Evolutionary conservation across 2,329 filamentous ascomycete genomes (phyloP).

Genomic region (Nigrospora osmanthi): DNA sequence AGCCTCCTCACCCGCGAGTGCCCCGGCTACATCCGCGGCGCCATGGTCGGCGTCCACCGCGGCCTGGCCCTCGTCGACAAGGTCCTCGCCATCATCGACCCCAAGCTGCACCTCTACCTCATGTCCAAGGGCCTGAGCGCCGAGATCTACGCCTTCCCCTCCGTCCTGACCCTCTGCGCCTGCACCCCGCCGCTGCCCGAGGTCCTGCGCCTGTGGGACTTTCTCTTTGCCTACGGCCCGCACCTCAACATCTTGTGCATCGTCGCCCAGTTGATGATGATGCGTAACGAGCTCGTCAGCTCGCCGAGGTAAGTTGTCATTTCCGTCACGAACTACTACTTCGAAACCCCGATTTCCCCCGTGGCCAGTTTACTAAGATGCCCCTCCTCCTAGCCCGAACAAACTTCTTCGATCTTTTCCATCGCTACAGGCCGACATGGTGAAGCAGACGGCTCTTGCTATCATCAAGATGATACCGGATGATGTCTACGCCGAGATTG

Average conservation of each 20-base stretch:
- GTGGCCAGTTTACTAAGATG: not conserved
- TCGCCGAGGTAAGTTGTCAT: slow-evolving; percentile 62
- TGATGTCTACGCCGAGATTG: slow-evolving; percentile 83
- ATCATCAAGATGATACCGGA: slow-evolving; percentile 87
- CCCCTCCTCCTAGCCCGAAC: slow-evolving; percentile 62
- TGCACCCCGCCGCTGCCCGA: slow-evolving; percentile 93
- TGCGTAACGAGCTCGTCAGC: slow-evolving; percentile 74
- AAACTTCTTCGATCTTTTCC: slow-evolving; percentile 86
- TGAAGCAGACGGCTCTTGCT: slow-evolving; percentile 77
- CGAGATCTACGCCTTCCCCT: slow-evolving; percentile 93
- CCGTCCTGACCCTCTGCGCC: slow-evolving; percentile 87
- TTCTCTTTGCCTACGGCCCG: slow-evolving; percentile 89
- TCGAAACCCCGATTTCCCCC: not conserved
- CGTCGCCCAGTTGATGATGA: slow-evolving; percentile 85
- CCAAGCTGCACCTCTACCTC: slow-evolving; percentile 77
- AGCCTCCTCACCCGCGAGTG: slow-evolving; percentile 80
- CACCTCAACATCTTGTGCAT: slow-evolving; percentile 96
- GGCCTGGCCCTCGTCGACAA: slow-evolving; percentile 88
- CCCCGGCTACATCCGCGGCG: slow-evolving; percentile 87
- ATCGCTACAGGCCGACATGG: slow-evolving; percentile 70
- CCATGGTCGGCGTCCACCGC: slow-evolving; percentile 95
- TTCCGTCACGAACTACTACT: slow-evolving; percentile 3
- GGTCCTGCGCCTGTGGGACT: slow-evolving; percentile 92
- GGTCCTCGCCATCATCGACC: slow-evolving; percentile 84
- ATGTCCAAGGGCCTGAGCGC: slow-evolving; percentile 82